Evolutionary conservation across 192 early-diverging fungal species (phyloP), one percentile per base, ranked within the genome.

Genomic region (Entomortierella beljakovae): DNA sequence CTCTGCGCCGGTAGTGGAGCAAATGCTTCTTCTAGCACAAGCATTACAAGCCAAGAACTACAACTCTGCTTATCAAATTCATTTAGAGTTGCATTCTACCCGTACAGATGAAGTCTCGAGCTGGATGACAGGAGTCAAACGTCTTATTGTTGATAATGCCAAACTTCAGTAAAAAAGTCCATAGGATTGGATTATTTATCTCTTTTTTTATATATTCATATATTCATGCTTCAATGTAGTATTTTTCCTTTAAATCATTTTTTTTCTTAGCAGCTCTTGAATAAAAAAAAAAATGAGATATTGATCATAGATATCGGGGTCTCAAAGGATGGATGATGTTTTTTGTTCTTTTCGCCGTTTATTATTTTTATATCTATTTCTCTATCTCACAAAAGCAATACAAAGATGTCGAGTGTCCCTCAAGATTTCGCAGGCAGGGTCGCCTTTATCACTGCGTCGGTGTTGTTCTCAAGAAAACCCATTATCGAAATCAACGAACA

Each of bases 21-120:
- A 86, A 61, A 87, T 96, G 80, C 61, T 86, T 3, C 75, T 87
- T 46, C 64, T 96, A 28, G 85, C 90, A 16, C 90, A 90, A 83
- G 87, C 75, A 32, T 62, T 79, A 8, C 75, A 79, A 51, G 32
- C 61, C 55, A 79, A 79, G 62, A 70, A 79, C 62, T 79, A 79
- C 51, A 79, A 79, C 68, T 64, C 75, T 57, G 75, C 75, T 48
- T 79, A 79, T 51, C 75, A 79, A 42, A 79, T 70, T 51, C 75
- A 79, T 22, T 22, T 79, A 56, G 75, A 79, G 57, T 35, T 79
- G 35, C 75, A 79, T 40, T 79, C 75, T 49, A 70, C 75, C 5
- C 75, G 75, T 26, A 79, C 75, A 31, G 57, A 79, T 31, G 75
- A 79, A 51, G 75, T 79, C 23, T 79, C 75, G 20, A 70, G 75